These are phyloP conservation scores for Collybia nuda DNA, from an alignment of 768 basidiomycete species.

Conservation along the genomic window DNA sequence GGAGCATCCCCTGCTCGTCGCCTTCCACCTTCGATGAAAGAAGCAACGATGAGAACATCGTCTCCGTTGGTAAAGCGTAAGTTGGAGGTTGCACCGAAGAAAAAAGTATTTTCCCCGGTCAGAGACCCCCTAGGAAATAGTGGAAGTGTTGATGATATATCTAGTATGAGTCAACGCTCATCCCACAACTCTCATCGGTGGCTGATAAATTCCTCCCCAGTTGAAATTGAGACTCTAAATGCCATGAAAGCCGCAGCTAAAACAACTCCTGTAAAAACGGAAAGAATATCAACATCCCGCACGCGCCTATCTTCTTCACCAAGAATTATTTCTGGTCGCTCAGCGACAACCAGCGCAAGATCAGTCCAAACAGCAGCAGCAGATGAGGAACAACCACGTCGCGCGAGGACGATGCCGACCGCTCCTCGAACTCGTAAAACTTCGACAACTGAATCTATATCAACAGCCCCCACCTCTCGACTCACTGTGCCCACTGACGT, in stretches of 20 bases:
- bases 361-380: slow-evolving; percentile 4
- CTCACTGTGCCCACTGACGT: slow-evolving; percentile 1
- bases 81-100: slow-evolving; percentile 11
- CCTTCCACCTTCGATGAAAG: slow-evolving; percentile 18
- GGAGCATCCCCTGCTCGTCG: slow-evolving; percentile 22
- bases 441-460: slow-evolving; percentile 10
- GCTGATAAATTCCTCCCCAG: slow-evolving; percentile 10
- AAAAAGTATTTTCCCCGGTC: slow-evolving; percentile 37
- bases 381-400: slow-evolving; percentile 21
- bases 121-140: slow-evolving; percentile 39
- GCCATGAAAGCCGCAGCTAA: slow-evolving; percentile 6
- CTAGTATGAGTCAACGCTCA: slow-evolving; percentile 19
- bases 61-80: slow-evolving; percentile 6
- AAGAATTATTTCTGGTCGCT: slow-evolving; percentile 6
- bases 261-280: slow-evolving; percentile 9
- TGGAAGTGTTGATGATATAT: slow-evolving; percentile 23
- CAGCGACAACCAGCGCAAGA: slow-evolving; percentile 7
- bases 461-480: neutral
- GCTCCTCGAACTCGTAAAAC: slow-evolving; percentile 21
- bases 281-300: slow-evolving; percentile 2
- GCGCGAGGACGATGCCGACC: slow-evolving; percentile 25
- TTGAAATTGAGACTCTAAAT: slow-evolving; percentile 20
- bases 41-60: slow-evolving; percentile 3
- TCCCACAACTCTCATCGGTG: neutral
- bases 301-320: slow-evolving; percentile 10